Base-by-base conservation (phyloP, 495 filamentous ascomycete genomes). In the Lasiosphaeria miniovina region DNA sequence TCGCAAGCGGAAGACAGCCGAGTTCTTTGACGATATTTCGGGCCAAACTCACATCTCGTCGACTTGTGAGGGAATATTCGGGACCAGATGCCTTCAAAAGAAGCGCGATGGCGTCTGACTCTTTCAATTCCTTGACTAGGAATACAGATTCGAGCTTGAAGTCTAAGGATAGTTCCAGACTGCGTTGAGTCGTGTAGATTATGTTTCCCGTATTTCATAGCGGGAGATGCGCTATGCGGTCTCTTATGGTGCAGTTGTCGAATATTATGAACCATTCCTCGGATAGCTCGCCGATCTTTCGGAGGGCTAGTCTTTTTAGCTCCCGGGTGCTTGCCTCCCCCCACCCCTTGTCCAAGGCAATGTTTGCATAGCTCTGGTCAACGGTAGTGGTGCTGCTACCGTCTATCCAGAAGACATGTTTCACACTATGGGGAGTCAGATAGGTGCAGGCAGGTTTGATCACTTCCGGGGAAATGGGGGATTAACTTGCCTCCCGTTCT, bases 351-450 rank as follows among this genome's bases (percentile, higher is more conserved):
- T 36, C 36, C 15, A 9, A n/a, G 12, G 43, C 49, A 14, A 67
- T 62, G 1, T 52, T 12, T 24, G 33, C 41, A 54, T 67, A 70
- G 24, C 61, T 58, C 6, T 63, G 51, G 4, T 32, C 4, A 48
- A 70, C 54, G 0, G 65, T 67, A 14, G 36, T 36, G 0, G n/a
- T 5, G 4, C 34, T 45, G 0, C 65, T 55, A 0, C 59, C 65
- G 46, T 70, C 62, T 6, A 70, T 36, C 36, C 34, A 67, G 40
- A 70, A 60, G 41, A 66, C 49, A 24, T 66, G 40, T 15, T 58
- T 12, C 35, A 66, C 64, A 15, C 64, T 66, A 15, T 14, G 0
- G 45, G 1, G 6, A 12, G 24, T 32, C 35, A 33, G 51, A 24
- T n/a, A 14, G 43, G 12, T 2, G 8, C 43, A 24, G 24, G 2